Evolutionary conservation across 768 basidiomycete species (phyloP).

Genomic region (Coprinopsis sp.): DNA sequence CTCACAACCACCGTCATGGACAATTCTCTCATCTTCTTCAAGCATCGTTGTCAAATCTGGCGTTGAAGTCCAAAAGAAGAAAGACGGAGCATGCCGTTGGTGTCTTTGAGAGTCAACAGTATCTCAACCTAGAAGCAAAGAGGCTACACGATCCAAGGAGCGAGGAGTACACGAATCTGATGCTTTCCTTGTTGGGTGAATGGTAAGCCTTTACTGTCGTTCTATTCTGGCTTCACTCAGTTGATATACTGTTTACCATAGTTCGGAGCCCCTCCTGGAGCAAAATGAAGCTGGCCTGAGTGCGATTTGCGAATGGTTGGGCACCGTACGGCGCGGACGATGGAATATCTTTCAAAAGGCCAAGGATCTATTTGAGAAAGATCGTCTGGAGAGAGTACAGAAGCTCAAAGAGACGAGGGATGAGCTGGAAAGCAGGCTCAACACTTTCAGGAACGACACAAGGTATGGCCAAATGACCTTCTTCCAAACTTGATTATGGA

Average conservation of each 20-base stretch:
- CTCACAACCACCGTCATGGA: conserved; percentile 23
- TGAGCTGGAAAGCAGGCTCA: conserved; percentile 33
- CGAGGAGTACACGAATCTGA: conserved; percentile 36
- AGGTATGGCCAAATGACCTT: conserved; percentile 43
- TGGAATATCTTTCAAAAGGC: conserved; percentile 35
- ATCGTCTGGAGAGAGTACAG: conserved; percentile 27
- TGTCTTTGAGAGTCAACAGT: conserved; percentile 68
- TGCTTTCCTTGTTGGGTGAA: conserved; percentile 40
- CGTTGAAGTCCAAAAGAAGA: conserved; percentile 23
- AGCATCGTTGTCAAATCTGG: conserved; percentile 34
- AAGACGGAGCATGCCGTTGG: conserved; percentile 56
- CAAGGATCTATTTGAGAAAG: conserved; percentile 21
- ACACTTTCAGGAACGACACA: conserved; percentile 43
- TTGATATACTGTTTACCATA: conserved; percentile 8
- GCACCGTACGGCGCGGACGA: conserved; percentile 28
- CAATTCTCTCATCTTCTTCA: conserved; percentile 35
- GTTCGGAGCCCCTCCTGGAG: conserved; percentile 51
- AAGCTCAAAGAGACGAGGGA: conserved; percentile 33
- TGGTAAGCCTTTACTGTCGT: conserved; percentile 24
- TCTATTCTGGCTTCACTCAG: not conserved
- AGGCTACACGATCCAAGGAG: conserved; percentile 46
- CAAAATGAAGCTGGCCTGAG: conserved; percentile 29
- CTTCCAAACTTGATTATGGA: not conserved
- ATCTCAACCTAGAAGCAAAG: conserved; percentile 61
- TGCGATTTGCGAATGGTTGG: conserved; percentile 49